Conservation (phyloP, 768 basidiomycete species). For the Postia placenta region DNA sequence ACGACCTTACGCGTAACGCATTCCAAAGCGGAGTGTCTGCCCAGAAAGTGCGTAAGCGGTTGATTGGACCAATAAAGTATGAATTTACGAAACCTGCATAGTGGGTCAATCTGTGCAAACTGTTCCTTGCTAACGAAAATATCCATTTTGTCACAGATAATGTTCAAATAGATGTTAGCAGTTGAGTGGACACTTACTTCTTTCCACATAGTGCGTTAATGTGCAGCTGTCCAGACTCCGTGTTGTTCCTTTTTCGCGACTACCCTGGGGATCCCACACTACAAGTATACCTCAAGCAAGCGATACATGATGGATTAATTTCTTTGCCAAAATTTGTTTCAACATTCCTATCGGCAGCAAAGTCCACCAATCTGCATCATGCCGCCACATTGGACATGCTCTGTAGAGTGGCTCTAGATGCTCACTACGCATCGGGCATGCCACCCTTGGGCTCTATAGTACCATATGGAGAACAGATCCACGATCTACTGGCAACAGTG, state of each 20-base stretch:
- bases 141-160: conserved; percentile 33
- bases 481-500: conserved; percentile 44
- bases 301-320: conserved; percentile 50
- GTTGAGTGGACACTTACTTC: conserved; percentile 29
- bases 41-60: conserved; percentile 41
- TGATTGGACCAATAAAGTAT: background rate
- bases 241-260: conserved; percentile 57
- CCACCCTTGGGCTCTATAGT: conserved; percentile 51
- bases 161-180: conserved; percentile 54
- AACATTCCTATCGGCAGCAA: conserved; percentile 61
- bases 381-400: conserved; percentile 65
- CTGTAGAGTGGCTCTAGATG: conserved; percentile 58
- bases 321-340: conserved; percentile 55
- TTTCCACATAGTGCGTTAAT: background rate
- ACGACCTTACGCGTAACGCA: conserved; percentile 64
- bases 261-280: conserved; percentile 68
- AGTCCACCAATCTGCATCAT: conserved; percentile 57
- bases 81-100: conserved; percentile 20
- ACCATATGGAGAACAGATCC: conserved; percentile 41
- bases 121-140: conserved; percentile 49
- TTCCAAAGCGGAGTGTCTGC: conserved; percentile 67
- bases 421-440: conserved; percentile 53
- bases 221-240: conserved; percentile 47
- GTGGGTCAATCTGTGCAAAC: conserved; percentile 65
- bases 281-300: conserved; percentile 57